Percentiles rank a stretch among this genome's conserved stretches.
These are phyloP conservation scores for Perkinsus olseni DNA, from an alignment of 169 alveolate genomes.

Conservation along the genomic window DNA sequence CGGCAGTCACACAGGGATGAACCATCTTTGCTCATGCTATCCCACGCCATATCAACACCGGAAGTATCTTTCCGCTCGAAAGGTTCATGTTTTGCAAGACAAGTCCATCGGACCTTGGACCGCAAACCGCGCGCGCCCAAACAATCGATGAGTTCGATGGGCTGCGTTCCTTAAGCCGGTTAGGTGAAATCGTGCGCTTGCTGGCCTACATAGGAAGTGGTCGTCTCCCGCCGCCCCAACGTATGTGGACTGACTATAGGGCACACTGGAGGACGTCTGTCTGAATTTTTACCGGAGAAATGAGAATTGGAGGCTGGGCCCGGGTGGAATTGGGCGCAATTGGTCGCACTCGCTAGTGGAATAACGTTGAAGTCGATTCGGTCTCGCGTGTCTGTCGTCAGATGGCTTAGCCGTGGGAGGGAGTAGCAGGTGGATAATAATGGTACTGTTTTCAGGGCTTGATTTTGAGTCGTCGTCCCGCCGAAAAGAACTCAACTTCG, in stretches of 20 bases:
- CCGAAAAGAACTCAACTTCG: background rate
- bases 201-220: background rate
- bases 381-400: no score
- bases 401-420: background rate
- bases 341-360: background rate
- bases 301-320: no score
- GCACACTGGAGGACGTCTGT: no score
- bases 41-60: no score
- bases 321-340: background rate
- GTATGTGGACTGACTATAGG: no score
- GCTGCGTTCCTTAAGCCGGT: background rate
- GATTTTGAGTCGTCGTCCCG: conserved; percentile 4
- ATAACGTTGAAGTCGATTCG: background rate
- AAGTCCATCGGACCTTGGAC: background rate
- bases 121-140: background rate
- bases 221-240: no score
- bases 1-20: no score
- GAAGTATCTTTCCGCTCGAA: no score
- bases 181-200: background rate
- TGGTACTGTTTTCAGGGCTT: background rate
- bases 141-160: background rate
- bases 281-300: no score
- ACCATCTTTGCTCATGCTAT: no score
- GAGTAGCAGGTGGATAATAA: background rate
- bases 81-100: background rate